Conservation (phyloP, 2,329 filamentous ascomycete genomes). For the Epichloe typhina region DNA sequence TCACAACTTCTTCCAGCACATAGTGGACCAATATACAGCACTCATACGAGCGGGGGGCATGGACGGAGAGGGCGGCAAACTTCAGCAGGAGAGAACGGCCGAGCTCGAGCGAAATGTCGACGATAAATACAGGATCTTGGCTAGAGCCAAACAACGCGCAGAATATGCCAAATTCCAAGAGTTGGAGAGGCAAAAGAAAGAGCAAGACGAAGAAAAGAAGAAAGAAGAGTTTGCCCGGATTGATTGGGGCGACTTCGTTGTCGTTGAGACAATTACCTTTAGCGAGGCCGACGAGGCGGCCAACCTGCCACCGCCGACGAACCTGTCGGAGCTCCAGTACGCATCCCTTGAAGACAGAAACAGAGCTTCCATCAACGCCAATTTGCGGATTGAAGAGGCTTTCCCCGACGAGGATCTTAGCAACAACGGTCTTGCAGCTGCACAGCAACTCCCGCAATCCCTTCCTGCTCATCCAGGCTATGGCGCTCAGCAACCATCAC, state of each 20-base stretch:
- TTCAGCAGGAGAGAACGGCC: slow-evolving; percentile 57
- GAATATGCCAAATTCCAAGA: slow-evolving; percentile 81
- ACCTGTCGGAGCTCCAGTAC: slow-evolving; percentile 81
- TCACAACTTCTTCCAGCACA: slow-evolving; percentile 85
- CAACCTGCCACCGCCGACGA: slow-evolving; percentile 78
- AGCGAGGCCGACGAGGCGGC: slow-evolving; percentile 76
- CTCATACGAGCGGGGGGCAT: slow-evolving; percentile 56
- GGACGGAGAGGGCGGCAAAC: slow-evolving; percentile 51
- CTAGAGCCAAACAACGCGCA: slow-evolving; percentile 70
- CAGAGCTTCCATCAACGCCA: slow-evolving; percentile 69
- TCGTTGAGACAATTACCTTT: slow-evolving; percentile 91
- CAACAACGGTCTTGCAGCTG: slow-evolving; percentile 35
- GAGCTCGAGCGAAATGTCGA: slow-evolving; percentile 62
- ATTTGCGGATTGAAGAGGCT: slow-evolving; percentile 84
- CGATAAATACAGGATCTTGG: slow-evolving; percentile 69
- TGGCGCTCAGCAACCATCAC: slow-evolving; percentile 21
- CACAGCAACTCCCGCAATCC: slow-evolving; percentile 23
- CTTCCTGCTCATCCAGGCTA: slow-evolving; percentile 33
- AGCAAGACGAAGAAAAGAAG: slow-evolving; percentile 76
- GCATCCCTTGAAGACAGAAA: slow-evolving; percentile 93
- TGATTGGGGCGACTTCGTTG: slow-evolving; percentile 95
- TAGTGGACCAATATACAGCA: slow-evolving; percentile 87
- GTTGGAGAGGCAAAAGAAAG: slow-evolving; percentile 73
- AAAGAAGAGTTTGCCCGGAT: slow-evolving; percentile 67
- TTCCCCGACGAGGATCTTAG: slow-evolving; percentile 59